These are phyloP conservation scores for Exophiala dermatitidis DNA, from an alignment of 2,329 filamentous ascomycete species.

Conservation along the genomic window DNA sequence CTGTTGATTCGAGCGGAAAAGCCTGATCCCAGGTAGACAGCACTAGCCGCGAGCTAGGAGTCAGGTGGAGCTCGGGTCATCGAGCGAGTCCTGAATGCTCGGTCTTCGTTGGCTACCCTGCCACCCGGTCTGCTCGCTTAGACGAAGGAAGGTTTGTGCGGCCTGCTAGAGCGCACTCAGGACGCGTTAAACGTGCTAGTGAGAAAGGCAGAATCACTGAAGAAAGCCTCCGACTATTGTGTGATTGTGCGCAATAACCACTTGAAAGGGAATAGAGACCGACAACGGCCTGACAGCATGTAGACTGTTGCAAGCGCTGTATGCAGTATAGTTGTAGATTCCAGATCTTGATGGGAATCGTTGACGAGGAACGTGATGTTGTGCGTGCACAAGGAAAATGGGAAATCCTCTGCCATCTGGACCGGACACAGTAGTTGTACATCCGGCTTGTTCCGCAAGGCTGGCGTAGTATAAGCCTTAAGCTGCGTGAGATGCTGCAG, in stretches of 20 bases:
- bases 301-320: neutral
- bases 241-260: too few relatives aligned
- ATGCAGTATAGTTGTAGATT: too few relatives aligned
- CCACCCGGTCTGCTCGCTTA: neutral
- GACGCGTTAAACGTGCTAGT: too few relatives aligned
- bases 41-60: neutral
- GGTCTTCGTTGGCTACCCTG: neutral
- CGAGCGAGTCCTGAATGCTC: neutral
- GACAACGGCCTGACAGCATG: too few relatives aligned
- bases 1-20: neutral
- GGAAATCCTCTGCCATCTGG: neutral
- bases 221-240: too few relatives aligned
- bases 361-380: too few relatives aligned
- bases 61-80: neutral
- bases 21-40: neutral
- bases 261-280: too few relatives aligned
- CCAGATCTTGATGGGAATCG: too few relatives aligned
- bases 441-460: conserved; percentile 1
- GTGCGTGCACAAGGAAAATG: neutral
- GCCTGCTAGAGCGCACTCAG: neutral
- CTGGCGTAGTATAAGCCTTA: neutral
- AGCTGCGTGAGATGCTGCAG: too few relatives aligned
- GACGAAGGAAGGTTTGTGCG: neutral
- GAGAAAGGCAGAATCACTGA: too few relatives aligned
- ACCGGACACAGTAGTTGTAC: neutral